Conservation (phyloP, 257 asterid genomes). For the Solanum chaucha region DNA sequence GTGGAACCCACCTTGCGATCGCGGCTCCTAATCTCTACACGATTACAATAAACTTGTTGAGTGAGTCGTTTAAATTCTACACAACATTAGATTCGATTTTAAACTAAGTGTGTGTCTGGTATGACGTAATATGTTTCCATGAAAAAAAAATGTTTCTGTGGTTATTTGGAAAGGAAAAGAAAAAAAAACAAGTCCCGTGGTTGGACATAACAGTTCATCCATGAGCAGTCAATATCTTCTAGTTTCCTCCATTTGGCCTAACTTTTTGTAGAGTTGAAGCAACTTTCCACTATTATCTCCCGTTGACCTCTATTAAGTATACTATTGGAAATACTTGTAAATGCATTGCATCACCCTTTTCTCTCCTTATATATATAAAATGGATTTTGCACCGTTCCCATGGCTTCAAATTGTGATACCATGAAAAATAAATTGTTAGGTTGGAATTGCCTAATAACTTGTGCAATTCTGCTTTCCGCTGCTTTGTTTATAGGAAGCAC, state of each 20-base stretch:
- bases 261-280: background rate
- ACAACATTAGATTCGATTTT: background rate
- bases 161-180: background rate
- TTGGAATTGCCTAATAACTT: slow-evolving; percentile 27
- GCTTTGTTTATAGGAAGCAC: slow-evolving; percentile 32
- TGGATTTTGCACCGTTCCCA: background rate
- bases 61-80: background rate
- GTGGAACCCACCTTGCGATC: background rate
- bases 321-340: background rate
- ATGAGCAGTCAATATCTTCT: background rate
- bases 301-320: background rate
- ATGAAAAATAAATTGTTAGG: slow-evolving; percentile 24
- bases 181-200: background rate
- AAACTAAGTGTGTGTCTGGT: background rate
- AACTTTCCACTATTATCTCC: background rate
- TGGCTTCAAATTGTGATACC: slow-evolving; percentile 7
- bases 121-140: background rate
- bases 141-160: background rate
- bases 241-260: background rate
- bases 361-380: background rate
- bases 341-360: background rate
- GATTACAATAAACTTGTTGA: background rate
- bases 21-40: background rate
- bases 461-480: slow-evolving; percentile 30
- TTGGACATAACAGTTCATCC: background rate